Conservation (phyloP, 2,329 filamentous ascomycete species). For the Calonectria ilicicola region DNA sequence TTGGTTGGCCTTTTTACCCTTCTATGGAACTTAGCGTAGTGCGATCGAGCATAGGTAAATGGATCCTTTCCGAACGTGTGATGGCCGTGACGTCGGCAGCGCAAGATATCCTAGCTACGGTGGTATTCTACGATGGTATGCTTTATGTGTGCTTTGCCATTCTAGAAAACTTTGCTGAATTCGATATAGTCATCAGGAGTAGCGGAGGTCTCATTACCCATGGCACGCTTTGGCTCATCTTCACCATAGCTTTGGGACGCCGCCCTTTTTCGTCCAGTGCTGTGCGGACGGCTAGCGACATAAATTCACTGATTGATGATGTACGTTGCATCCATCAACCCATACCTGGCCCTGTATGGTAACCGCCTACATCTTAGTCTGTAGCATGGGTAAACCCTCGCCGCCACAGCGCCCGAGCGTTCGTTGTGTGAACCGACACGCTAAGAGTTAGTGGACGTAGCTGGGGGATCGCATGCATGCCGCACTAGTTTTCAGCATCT, state of each 20-base stretch:
- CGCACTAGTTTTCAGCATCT: background rate
- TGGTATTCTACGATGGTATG: conserved; percentile 5
- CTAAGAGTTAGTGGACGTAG: background rate
- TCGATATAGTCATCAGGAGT: background rate
- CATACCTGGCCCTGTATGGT: background rate
- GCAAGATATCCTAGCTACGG: too few species aligned
- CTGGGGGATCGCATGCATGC: background rate
- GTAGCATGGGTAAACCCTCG: background rate
- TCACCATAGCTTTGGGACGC: background rate
- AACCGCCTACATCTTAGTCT: background rate
- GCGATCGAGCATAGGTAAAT: too few species aligned
- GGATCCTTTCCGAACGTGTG: too few species aligned
- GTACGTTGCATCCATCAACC: background rate
- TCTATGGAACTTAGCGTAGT: too few species aligned
- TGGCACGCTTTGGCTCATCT: background rate
- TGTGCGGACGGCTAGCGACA: background rate
- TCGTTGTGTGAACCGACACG: background rate
- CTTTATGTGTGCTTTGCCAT: conserved; percentile 8
- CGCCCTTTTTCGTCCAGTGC: background rate
- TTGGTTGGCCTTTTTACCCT: too few species aligned
- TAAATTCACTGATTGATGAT: background rate
- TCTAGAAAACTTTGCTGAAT: conserved; percentile 11
- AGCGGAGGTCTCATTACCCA: background rate
- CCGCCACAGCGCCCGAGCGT: background rate
- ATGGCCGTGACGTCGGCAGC: too few species aligned